Percentiles rank a stretch among this genome's conserved stretches.
These are phyloP conservation scores for Neophaeococcomyces aloes DNA, from an alignment of 2,329 filamentous ascomycete genomes.

Conservation along the genomic window DNA sequence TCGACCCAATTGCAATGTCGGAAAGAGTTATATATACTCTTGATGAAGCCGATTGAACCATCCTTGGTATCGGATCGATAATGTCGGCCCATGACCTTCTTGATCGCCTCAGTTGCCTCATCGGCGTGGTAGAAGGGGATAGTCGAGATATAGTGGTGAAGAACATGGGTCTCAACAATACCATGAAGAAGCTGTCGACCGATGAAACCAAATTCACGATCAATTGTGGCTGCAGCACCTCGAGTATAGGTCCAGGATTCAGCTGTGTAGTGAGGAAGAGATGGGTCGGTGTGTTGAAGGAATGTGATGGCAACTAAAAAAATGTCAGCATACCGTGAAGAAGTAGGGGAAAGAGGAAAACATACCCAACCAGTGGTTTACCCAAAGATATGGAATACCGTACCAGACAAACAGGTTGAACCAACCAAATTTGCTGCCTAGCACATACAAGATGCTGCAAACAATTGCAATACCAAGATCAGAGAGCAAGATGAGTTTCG, in stretches of 20 bases:
- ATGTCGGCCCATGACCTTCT: slow-evolving; percentile 87
- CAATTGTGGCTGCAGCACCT: slow-evolving; percentile 88
- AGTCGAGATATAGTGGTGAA: slow-evolving; percentile 92
- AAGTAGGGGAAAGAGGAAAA: slow-evolving; percentile 21
- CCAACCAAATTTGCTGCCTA: slow-evolving; percentile 72
- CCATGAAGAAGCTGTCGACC: slow-evolving; percentile 84
- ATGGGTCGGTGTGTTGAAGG: slow-evolving; percentile 92
- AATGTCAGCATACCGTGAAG: slow-evolving; percentile 12
- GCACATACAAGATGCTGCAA: slow-evolving; percentile 50
- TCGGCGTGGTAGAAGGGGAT: slow-evolving; percentile 97
- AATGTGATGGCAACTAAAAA: slow-evolving; percentile 84
- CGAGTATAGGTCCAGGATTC: slow-evolving; percentile 87
- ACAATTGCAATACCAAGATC: slow-evolving; percentile 68
- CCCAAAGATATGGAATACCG: slow-evolving; percentile 88
- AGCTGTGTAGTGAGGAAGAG: slow-evolving; percentile 81
- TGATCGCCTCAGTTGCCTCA: slow-evolving; percentile 88
- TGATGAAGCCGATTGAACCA: slow-evolving; percentile 73
- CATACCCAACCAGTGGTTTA: slow-evolving; percentile 97
- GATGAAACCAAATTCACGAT: slow-evolving; percentile 94
- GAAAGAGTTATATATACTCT: slow-evolving; percentile 67
- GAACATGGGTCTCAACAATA: slow-evolving; percentile 94
- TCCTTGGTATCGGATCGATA: slow-evolving; percentile 74
- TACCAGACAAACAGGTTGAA: slow-evolving; percentile 90
- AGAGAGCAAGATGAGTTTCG: slow-evolving; percentile 73
- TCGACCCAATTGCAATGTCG: slow-evolving; percentile 97